phyloP scores from a whole-genome alignment of 2,329 filamentous ascomycete species.

The Trichophyton mentagrophytes region DNA sequence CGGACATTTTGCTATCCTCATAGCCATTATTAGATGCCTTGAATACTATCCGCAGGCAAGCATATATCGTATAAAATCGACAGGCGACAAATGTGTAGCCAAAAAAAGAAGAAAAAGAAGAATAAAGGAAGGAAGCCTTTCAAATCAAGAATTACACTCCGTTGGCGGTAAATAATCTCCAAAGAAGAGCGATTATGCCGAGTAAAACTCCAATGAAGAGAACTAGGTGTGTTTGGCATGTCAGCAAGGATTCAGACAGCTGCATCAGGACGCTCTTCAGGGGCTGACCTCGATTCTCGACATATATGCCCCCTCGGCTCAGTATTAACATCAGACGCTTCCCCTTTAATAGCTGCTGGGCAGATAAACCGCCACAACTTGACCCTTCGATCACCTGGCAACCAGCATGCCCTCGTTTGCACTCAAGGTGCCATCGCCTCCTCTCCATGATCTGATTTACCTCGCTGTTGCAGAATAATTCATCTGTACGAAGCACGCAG shows the following conservation, averaged over 20 bases:
- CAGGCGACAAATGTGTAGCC: too few species aligned
- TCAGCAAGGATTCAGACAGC: not conserved
- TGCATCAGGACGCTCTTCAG: not conserved
- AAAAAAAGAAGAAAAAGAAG: too few species aligned
- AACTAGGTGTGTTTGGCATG: not conserved
- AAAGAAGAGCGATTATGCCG: not conserved
- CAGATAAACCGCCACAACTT: slow-evolving; percentile 11
- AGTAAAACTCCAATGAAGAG: not conserved
- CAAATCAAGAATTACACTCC: too few species aligned
- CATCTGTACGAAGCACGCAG: slow-evolving; percentile 32
- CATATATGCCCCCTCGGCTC: not conserved
- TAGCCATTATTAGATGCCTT: too few species aligned
- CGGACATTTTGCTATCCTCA: too few species aligned
- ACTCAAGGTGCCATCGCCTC: slow-evolving; percentile 30
- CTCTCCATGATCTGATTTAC: slow-evolving; percentile 32
- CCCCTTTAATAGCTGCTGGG: not conserved
- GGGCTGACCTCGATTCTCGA: slow-evolving; percentile 8
- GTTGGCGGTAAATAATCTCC: not conserved
- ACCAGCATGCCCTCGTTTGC: slow-evolving; percentile 20
- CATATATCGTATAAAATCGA: too few species aligned
- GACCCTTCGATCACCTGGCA: slow-evolving; percentile 29
- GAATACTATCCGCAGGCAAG: too few species aligned
- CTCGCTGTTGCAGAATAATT: slow-evolving; percentile 30
- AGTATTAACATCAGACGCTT: slow-evolving; percentile 3
- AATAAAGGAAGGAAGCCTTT: too few species aligned